A percentile compares a stretch with the other conserved stretches of the same genome.
These are phyloP conservation scores for Russula sp. DNA, from an alignment of 768 basidiomycete genomes.

Conservation along the genomic window DNA sequence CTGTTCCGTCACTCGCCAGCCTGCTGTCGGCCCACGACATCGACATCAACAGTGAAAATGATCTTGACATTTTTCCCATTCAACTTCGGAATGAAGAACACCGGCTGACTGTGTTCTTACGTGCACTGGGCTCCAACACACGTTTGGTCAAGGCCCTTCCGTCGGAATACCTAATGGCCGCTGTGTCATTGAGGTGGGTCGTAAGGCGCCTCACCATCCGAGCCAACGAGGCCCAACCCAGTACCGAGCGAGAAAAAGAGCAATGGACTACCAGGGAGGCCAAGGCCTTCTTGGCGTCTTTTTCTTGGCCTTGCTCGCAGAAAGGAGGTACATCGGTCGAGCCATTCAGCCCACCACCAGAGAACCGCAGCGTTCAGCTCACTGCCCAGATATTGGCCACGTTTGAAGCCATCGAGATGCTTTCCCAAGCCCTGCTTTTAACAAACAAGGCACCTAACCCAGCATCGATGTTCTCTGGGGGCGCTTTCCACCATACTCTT, in stretches of 20 bases:
- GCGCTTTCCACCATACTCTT: constrained; percentile 50
- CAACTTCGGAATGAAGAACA: constrained; percentile 44
- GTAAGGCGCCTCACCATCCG: constrained; percentile 45
- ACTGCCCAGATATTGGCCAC: constrained; percentile 57
- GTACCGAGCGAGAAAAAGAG: constrained; percentile 57
- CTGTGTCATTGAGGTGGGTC: constrained; percentile 61
- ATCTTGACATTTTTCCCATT: constrained; percentile 36
- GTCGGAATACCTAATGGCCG: constrained; percentile 41
- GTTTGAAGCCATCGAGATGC: constrained; percentile 51
- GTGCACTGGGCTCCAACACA: constrained; percentile 49
- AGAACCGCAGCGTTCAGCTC: constrained; percentile 62
- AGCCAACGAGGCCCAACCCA: constrained; percentile 42
- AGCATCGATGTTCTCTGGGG: constrained; percentile 52
- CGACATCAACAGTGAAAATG: constrained; percentile 13
- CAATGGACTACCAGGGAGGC: constrained; percentile 66
- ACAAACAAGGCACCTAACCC: constrained; percentile 41
- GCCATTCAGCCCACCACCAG: constrained; percentile 34
- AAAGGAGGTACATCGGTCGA: constrained; percentile 3
- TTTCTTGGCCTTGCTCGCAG: constrained; percentile 26
- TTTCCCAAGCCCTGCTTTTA: constrained; percentile 59
- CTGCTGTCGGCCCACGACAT: constrained; percentile 37
- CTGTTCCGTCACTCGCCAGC: constrained; percentile 43
- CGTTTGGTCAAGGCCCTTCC: constrained; percentile 43
- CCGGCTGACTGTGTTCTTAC: constrained; percentile 51
- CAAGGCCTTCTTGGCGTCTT: constrained; percentile 50